Conservation (phyloP, 2,329 filamentous ascomycete species). For the Microdochium trichocladiopsis region DNA sequence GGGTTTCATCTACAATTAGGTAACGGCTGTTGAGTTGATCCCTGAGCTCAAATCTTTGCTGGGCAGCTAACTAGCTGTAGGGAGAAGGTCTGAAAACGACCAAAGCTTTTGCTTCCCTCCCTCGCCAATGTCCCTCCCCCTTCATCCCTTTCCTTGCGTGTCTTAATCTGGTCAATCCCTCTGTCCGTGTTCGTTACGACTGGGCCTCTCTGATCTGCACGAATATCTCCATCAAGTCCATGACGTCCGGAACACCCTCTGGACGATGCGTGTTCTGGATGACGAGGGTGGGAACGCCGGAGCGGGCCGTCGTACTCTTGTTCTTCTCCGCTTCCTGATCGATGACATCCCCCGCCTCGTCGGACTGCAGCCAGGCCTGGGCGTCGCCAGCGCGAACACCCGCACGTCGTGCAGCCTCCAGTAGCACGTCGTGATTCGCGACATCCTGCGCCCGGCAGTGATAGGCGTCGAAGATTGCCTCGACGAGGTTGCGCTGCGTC, state of each 20-base stretch:
- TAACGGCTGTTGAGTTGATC: too few species aligned
- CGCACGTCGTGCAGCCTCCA: slow-evolving; percentile 10
- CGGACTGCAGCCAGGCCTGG: slow-evolving; percentile 5
- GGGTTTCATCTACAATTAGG: too few species aligned
- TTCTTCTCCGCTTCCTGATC: slow-evolving; percentile 8
- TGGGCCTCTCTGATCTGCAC: slow-evolving; percentile 7
- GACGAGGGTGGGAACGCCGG: slow-evolving; percentile 9
- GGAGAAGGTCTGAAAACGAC: too few species aligned
- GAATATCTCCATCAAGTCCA: slow-evolving; percentile 12
- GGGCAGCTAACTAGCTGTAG: too few species aligned
- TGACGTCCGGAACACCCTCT: slow-evolving; percentile 6
- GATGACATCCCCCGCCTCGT: slow-evolving; percentile 1
- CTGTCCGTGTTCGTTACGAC: not conserved
- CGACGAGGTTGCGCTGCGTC: slow-evolving; percentile 11
- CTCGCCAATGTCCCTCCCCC: too few species aligned
- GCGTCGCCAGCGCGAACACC: slow-evolving; percentile 10
- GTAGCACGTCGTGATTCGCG: slow-evolving; percentile 12
- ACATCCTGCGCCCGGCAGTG: slow-evolving; percentile 23
- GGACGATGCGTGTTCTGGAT: slow-evolving; percentile 7
- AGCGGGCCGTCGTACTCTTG: slow-evolving; percentile 1
- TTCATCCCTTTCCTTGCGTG: too few species aligned
- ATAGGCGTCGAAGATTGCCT: slow-evolving; percentile 18
- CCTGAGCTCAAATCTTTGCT: too few species aligned
- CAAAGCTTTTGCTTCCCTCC: too few species aligned
- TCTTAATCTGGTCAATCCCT: too few species aligned